Conservation (phyloP, 2,329 filamentous ascomycete species). For the Botrytis hyacinthi region DNA sequence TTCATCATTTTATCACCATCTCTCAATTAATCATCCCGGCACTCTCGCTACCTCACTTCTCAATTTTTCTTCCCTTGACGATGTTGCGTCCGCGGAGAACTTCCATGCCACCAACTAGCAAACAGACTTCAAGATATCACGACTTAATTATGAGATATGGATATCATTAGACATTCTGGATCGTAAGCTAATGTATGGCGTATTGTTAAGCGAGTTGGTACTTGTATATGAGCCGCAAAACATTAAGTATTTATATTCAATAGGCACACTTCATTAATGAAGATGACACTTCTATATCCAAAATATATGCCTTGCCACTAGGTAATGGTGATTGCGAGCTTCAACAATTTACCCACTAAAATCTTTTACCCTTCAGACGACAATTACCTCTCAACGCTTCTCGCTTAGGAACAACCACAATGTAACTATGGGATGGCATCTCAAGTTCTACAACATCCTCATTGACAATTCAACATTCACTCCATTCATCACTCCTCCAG, state of each 20-base stretch:
- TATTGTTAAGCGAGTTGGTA: background rate
- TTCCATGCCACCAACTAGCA: background rate
- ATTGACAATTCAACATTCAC: background rate
- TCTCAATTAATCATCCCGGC: background rate
- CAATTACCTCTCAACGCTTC: background rate
- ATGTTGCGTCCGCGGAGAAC: background rate
- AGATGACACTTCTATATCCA: too few species aligned
- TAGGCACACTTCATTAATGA: background rate
- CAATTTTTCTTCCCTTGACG: background rate
- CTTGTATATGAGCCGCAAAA: background rate
- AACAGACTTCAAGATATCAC: background rate
- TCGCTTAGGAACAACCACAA: background rate
- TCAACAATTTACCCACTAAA: background rate
- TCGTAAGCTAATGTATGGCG: background rate
- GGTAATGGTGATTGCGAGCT: background rate
- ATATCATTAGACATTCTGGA: background rate
- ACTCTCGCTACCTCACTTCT: background rate
- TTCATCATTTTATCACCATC: background rate
- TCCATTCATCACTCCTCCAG: background rate
- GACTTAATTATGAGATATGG: background rate
- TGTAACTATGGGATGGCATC: background rate
- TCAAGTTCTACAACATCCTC: background rate
- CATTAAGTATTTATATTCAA: background rate
- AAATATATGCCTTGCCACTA: background rate
- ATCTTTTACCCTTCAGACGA: background rate